Base-by-base conservation (phyloP, 2,329 filamentous ascomycete species). In the Aspergillus thermomutatus region DNA sequence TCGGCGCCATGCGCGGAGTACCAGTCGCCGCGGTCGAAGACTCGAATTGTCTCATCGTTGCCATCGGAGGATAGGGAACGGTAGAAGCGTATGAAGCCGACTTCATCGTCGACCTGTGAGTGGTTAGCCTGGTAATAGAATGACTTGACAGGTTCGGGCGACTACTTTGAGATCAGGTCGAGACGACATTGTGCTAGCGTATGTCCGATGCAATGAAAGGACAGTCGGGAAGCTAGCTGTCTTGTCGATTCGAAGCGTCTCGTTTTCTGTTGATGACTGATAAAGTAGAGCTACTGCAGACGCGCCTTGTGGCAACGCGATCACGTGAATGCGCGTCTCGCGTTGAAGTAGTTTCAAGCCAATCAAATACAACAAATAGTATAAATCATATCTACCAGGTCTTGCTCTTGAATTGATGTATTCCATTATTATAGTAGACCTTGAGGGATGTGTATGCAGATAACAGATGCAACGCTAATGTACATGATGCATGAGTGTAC, bases 21-120 rank as follows among this genome's bases (percentile, higher is more conserved):
- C 83, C 88, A 99, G 71, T 99, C 94, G 37, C 90, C 89, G 62
- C 94, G 87, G 69, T 97, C 92, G 71, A 97, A 97, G 58, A 99
- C 88, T 53, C 94, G 88, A 53, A 99, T 83, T 0, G 91, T 92
- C 40, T 75, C 74, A 63, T 71, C 67, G 41, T 86, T 83, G 65
- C 86, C 85, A 53, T 86, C 85, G 14, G 80, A 68, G 5, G 91
- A 86, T 2, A 99, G 82, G n/a, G 87, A 88, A 66, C 93, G 93
- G 81, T 95, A 99, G 79, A 92, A 96, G 66, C 88, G 91, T 78
- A 97, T 97, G 81, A 99, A 99, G 64, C 93, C 92, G 70, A 88
- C 87, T 80, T 99, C 94, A 72, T 99, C 94, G 69, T 99, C 95
- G 72, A 97, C 91, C 89, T 92, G 40, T 23, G 54, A 53, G 43